A percentile compares a stretch with the other conserved stretches of the same genome.
Evolutionary conservation across 768 basidiomycete genomes (phyloP).

Genomic region (Trametes punicea): DNA sequence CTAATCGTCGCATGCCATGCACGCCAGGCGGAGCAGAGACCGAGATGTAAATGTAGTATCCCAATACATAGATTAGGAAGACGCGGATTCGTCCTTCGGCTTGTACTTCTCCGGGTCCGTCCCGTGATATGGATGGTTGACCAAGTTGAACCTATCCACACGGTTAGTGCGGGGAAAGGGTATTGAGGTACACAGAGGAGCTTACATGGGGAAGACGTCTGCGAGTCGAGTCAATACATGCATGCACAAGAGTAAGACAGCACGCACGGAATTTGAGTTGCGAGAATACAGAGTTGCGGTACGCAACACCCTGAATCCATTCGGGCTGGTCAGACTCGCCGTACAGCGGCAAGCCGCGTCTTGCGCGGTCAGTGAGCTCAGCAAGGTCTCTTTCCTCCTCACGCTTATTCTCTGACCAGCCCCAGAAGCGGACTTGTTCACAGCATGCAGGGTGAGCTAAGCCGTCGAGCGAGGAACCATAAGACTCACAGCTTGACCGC

Average conservation of each 20-base stretch:
- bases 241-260: background rate
- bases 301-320: constrained; percentile 86
- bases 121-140: constrained; percentile 86
- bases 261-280: constrained; percentile 85
- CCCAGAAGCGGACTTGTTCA: constrained; percentile 83
- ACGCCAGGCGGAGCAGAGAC: background rate
- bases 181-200: background rate
- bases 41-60: background rate
- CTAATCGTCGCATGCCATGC: background rate
- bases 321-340: constrained; percentile 77
- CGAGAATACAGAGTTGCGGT: constrained; percentile 88
- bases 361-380: constrained; percentile 73
- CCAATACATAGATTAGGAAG: constrained; percentile 7
- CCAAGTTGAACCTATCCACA: constrained; percentile 84
- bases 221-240: constrained; percentile 20
- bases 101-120: constrained; percentile 79
- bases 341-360: constrained; percentile 81
- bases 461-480: background rate
- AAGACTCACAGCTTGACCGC: constrained; percentile 72
- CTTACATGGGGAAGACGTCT: constrained; percentile 79
- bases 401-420: constrained; percentile 84
- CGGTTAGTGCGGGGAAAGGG: background rate
- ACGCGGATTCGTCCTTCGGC: constrained; percentile 26
- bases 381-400: constrained; percentile 76
- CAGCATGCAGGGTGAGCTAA: background rate